A percentile compares a stretch with the other conserved stretches of the same genome.
Evolutionary conservation across 2,329 filamentous ascomycete species (phyloP).

Genomic region (Verticillium longisporum): DNA sequence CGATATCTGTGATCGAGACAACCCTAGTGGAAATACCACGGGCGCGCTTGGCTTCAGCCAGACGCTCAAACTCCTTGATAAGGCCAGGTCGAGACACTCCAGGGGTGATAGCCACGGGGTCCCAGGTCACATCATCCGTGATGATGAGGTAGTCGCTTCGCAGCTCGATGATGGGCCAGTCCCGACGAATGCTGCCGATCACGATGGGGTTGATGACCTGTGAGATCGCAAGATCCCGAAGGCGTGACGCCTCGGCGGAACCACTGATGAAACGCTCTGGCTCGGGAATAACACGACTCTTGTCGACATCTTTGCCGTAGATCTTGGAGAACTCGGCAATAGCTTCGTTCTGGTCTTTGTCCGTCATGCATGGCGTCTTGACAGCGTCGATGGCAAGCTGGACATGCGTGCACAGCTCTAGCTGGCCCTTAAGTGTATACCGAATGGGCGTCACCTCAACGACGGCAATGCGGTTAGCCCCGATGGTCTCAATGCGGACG

Average conservation of each 20-base stretch:
- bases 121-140: not conserved
- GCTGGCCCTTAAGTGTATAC: not conserved
- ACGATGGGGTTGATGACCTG: not conserved
- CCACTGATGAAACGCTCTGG: not conserved
- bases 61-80: not conserved
- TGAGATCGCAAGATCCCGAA: not conserved
- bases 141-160: not conserved
- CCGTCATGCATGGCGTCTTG: not conserved
- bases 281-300: not conserved
- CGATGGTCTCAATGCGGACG: not conserved
- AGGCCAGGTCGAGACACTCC: not conserved
- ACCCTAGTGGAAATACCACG: not conserved
- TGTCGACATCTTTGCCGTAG: not conserved
- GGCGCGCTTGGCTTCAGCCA: not conserved
- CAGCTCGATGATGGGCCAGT: not conserved
- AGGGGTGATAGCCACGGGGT: not conserved
- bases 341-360: not conserved
- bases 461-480: not conserved
- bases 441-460: not conserved
- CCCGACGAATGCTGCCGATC: not conserved
- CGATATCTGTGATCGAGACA: not conserved
- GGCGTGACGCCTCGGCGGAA: not conserved
- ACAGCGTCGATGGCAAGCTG: not conserved
- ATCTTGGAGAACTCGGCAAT: not conserved
- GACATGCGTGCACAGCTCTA: not conserved